phyloP scores from a whole-genome alignment of 2,329 filamentous ascomycete species.

The Penicillium decumbens region DNA sequence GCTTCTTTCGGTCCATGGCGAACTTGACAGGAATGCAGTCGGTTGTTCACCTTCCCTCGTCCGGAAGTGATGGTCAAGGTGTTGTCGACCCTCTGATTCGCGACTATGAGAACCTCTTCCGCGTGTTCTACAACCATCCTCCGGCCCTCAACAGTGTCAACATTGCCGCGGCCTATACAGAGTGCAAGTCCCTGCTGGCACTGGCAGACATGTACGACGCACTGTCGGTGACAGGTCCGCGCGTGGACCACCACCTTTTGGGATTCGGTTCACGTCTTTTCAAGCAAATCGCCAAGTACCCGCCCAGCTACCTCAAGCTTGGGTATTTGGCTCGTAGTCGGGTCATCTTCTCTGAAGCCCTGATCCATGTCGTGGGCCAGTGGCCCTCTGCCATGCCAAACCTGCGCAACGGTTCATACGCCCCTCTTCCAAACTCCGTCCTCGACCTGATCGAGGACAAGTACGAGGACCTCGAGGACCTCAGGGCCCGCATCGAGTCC shows the following conservation, averaged over 20 bases:
- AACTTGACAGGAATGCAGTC: slow-evolving; percentile 62
- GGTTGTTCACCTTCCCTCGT: slow-evolving; percentile 48
- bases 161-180: slow-evolving; percentile 86
- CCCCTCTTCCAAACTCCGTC: slow-evolving; percentile 65
- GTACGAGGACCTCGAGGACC: slow-evolving; percentile 82
- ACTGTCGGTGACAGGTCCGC: slow-evolving; percentile 76
- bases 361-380: slow-evolving; percentile 90
- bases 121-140: slow-evolving; percentile 90
- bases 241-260: slow-evolving; percentile 88
- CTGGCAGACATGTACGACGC: slow-evolving; percentile 95
- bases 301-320: slow-evolving; percentile 83
- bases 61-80: slow-evolving; percentile 55
- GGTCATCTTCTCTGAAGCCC: slow-evolving; percentile 77
- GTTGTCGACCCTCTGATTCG: slow-evolving; percentile 68
- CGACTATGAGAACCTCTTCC: slow-evolving; percentile 93
- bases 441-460: slow-evolving; percentile 92
- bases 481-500: slow-evolving; percentile 72
- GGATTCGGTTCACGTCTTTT: slow-evolving; percentile 87
- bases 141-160: slow-evolving; percentile 78
- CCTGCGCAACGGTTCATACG: slow-evolving; percentile 54
- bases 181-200: slow-evolving; percentile 83
- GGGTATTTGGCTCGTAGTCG: slow-evolving; percentile 80
- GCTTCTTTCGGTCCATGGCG: slow-evolving; percentile 84
- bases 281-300: slow-evolving; percentile 96
- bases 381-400: slow-evolving; percentile 80